Evolutionary conservation across 2,329 filamentous ascomycete genomes (phyloP), one percentile per base, ranked within the genome.

Genomic region (Arthrobotrys sphaeroides): DNA sequence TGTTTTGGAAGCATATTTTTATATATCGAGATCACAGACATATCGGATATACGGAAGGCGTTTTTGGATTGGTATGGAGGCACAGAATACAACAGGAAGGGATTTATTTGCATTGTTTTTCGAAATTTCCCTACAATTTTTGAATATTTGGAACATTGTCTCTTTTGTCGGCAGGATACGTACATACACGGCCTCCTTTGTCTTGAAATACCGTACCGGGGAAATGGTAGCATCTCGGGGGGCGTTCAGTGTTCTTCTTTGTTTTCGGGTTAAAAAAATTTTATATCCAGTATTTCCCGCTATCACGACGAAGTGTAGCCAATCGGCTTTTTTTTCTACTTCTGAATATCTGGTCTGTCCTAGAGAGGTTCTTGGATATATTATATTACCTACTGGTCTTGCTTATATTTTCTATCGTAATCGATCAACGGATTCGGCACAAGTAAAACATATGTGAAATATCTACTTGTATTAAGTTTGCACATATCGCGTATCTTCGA

Each of bases 1-100:
- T n/a, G n/a, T n/a, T n/a, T n/a, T n/a, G n/a, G n/a, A n/a, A n/a
- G n/a, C 10, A 18, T 38, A 12, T 36, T 9, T 20, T 33, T 47
- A 9, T 26, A 38, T 26, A 12, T 38, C 28, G 18, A 51, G 22
- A 36, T 49, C 16, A 28, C 45, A 49, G 20, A 55, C 6, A 38
- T 55, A 53, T 26, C 10, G 40, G 57, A 47, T 62, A n/a, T 47
- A 45, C 42, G 24, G 51, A 65, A 9, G 61, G 61, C 61, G 45
- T 65, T 65, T n/a, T 40, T 60, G 51, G 31, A n/a, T 36, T 55
- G 28, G 13, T 2, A 36, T 38, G 31, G 28, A 38, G 18, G 31
- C 38, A 24, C 10, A 36, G 28, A 18, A 3, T 38, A 24, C 18
- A 33, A n/a, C 13, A 12, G 18, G 18, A 55, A 24, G 18, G 31